Percentiles rank a stretch among this genome's conserved stretches.
Conservation (phyloP, 2,329 filamentous ascomycete genomes). For the Coniochaeta pulveracea region DNA sequence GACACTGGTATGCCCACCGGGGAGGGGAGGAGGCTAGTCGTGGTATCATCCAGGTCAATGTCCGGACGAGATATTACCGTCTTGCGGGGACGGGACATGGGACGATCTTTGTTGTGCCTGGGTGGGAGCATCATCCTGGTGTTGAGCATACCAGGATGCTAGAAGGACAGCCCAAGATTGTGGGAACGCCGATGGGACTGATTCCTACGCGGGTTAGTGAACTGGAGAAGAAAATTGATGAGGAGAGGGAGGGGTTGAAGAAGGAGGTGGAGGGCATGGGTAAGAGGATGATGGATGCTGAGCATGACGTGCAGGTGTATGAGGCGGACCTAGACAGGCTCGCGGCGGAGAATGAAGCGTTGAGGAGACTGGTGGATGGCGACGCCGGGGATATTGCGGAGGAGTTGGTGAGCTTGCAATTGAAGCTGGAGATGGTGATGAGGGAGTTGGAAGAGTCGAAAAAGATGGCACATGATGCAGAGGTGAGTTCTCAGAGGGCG, state of each 20-base stretch:
- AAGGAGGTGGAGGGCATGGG: constrained; percentile 7
- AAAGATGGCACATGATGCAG: no score
- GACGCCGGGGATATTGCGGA: no score
- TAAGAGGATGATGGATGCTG: no score
- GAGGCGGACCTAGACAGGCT: neutral
- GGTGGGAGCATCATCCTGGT: constrained; percentile 32
- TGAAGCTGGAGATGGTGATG: neutral
- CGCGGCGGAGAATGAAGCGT: neutral
- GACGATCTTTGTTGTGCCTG: constrained; percentile 43
- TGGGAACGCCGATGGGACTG: constrained; percentile 15
- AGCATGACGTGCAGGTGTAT: neutral
- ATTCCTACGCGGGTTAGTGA: constrained; percentile 21
- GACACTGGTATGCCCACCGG: constrained; percentile 17
- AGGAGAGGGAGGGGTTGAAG: constrained; percentile 6
- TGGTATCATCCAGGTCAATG: constrained; percentile 36
- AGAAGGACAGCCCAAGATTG: constrained; percentile 30
- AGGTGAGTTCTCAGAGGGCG: neutral
- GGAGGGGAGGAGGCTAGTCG: constrained; percentile 21
- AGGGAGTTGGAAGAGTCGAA: neutral
- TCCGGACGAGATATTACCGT: constrained; percentile 41
- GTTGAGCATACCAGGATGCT: constrained; percentile 30
- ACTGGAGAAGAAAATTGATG: constrained; percentile 14
- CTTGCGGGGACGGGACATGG: constrained; percentile 29
- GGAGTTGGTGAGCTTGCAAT: neutral
- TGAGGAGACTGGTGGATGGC: no score